A percentile compares a stretch with the other conserved stretches of the same genome.
Evolutionary conservation across 2,329 filamentous ascomycete genomes (phyloP).

Genomic region (Colletotrichum endophyticum): DNA sequence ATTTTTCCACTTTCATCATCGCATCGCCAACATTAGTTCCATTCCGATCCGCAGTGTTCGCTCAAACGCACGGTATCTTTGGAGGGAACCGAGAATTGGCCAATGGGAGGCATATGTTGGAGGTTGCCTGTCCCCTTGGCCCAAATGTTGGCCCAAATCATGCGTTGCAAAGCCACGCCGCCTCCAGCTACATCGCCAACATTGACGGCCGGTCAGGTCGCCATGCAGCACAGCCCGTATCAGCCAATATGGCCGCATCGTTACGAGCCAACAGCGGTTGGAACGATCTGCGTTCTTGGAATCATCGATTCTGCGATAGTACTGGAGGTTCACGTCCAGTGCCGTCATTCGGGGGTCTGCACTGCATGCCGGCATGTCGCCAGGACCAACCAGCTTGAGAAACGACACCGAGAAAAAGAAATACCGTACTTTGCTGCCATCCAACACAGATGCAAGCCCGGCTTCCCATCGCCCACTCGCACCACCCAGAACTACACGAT

Average conservation of each 20-base stretch:
- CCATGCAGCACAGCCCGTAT: neutral
- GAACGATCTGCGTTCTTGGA: neutral
- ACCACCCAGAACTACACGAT: neutral
- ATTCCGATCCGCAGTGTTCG: too few species aligned
- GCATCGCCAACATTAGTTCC: too few species aligned
- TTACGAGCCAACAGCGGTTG: neutral
- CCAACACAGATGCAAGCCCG: neutral
- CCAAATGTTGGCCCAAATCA: neutral
- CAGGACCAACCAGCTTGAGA: neutral
- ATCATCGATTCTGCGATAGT: too few species aligned
- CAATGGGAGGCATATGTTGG: too few species aligned
- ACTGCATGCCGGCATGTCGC: neutral
- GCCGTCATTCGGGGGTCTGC: neutral
- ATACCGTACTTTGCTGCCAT: neutral
- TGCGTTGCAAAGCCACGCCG: neutral
- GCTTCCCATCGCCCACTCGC: neutral
- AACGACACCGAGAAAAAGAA: neutral
- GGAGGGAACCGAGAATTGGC: too few species aligned
- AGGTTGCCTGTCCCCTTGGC: neutral
- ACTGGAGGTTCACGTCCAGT: neutral
- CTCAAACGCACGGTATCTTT: too few species aligned
- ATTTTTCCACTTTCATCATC: too few species aligned
- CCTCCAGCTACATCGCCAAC: fast-evolving
- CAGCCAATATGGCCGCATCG: neutral
- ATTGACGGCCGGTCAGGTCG: neutral